phyloP scores from a whole-genome alignment of 495 filamentous ascomycete genomes.

The Lasiosphaeria hispida region DNA sequence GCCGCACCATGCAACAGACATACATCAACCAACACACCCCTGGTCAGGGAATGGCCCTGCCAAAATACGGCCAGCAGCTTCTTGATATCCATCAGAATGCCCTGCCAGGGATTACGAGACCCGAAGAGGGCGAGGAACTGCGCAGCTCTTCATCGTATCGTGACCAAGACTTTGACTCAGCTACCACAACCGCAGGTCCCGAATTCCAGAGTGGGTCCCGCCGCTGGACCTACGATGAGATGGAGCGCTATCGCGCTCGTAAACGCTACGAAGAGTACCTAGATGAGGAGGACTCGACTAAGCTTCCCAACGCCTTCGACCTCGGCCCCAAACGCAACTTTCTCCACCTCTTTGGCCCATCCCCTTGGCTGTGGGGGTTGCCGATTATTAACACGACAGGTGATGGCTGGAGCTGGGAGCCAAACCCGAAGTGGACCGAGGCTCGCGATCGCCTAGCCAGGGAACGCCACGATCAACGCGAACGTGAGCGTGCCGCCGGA shows the following conservation, averaged over 20 bases:
- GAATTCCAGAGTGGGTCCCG: conserved; percentile 48
- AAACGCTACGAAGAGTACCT: conserved; percentile 86
- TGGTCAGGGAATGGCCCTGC: conserved; percentile 48
- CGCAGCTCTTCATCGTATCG: conserved; percentile 17
- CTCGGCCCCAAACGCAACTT: conserved; percentile 79
- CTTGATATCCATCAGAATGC: conserved; percentile 79
- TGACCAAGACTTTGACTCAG: conserved; percentile 14
- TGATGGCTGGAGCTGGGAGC: conserved; percentile 95
- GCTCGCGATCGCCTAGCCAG: conserved; percentile 59
- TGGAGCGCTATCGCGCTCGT: conserved; percentile 64
- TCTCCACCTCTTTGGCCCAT: conserved; percentile 74
- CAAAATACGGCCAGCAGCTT: conserved; percentile 71
- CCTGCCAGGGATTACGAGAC: conserved; percentile 72
- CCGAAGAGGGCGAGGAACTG: conserved; percentile 73
- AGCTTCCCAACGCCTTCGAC: conserved; percentile 89
- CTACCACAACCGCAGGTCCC: conserved; percentile 34
- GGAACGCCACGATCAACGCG: conserved; percentile 58
- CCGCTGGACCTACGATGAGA: conserved; percentile 61
- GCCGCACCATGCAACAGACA: conserved; percentile 63
- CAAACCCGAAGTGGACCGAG: conserved; percentile 67
- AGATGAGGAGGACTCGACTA: conserved; percentile 71
- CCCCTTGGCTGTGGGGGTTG: conserved; percentile 68
- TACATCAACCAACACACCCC: conserved; percentile 50
- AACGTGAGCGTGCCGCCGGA: conserved; percentile 54
- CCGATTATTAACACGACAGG: conserved; percentile 81